A percentile compares a stretch with the other conserved stretches of the same genome.
phyloP scores from a whole-genome alignment of 768 basidiomycete species.

The Rhizopogon vesiculosus region DNA sequence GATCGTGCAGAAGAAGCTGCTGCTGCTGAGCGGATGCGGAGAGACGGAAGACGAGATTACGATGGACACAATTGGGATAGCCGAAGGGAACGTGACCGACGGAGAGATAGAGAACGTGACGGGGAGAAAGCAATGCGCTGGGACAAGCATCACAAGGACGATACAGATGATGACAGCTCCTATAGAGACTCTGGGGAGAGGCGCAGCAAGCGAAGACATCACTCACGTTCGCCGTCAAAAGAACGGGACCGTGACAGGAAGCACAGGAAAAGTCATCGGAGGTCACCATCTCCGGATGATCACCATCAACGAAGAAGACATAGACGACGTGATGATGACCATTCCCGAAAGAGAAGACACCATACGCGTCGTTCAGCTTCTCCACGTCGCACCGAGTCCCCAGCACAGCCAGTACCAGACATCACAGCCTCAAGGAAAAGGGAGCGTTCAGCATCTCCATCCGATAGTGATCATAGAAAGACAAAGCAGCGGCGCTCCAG shows the following conservation, averaged over 20 bases:
- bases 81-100: conserved; percentile 38
- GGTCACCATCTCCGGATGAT: conserved; percentile 13
- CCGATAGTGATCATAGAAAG: conserved; percentile 7
- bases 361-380: conserved; percentile 10
- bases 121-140: conserved; percentile 44
- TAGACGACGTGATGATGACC: conserved; percentile 16
- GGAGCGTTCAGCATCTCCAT: conserved; percentile 9
- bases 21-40: conserved; percentile 53
- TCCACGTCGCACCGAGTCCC: conserved; percentile 9
- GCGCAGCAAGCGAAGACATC: conserved; percentile 19
- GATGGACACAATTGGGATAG: conserved; percentile 28
- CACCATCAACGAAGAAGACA: conserved; percentile 18
- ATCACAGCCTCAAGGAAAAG: conserved; percentile 8
- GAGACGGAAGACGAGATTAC: conserved; percentile 26
- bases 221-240: conserved; percentile 26
- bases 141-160: conserved; percentile 46
- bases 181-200: conserved; percentile 14
- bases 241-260: conserved; percentile 13
- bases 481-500: conserved; percentile 6
- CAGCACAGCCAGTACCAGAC: conserved; percentile 2
- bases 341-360: conserved; percentile 16
- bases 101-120: conserved; percentile 39
- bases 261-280: conserved; percentile 16
- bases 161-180: conserved; percentile 28
- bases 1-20: conserved; percentile 74